Evolutionary conservation across 768 basidiomycete genomes (phyloP), one percentile per base, ranked within the genome.

Genomic region (Tylopilus rubrobrunneus): DNA sequence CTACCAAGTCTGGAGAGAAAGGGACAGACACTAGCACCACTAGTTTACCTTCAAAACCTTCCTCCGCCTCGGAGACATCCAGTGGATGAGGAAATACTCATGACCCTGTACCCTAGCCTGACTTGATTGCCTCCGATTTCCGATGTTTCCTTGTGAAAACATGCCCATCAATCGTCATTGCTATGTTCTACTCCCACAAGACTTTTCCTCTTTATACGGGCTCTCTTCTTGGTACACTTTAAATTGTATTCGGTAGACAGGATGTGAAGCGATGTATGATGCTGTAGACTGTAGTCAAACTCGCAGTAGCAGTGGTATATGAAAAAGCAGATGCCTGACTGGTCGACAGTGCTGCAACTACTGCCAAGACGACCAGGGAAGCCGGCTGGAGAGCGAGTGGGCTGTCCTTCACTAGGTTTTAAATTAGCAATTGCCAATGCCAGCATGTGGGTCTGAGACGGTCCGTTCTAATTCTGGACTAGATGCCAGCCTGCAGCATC

Each of bases 71-170:
- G 79, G 49, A 79, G 87, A 45, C 87, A 89, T 64, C 84, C 85
- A 3, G 66, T 85, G 49, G 87, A 89, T 63, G 85, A 88, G 67
- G 78, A 81, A 64, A 83, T 84, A 7, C 72, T 89, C 47, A 85
- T 85, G 76, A 79, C 80, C 2, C 80, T 85, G 57, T 69, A 61
- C 39, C 68, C 76, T 53, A 67, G 62, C 17, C 37, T 68, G 52
- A 60, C 64, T 43, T 69, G 59, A 73, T 44, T 56, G 37, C 17
- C 62, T 42, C 14, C 54, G 49, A 40, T 44, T 52, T 55, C 61
- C 33, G 47, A 64, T 48, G 41, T 54, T 40, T 44, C 14, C 46
- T 51, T 61, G 43, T 29, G 34, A 39, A 37, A 42, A 9, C 12
- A 12, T 47, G 17, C 29, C 62, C 39, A 40, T 48, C 28, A 48